A percentile compares a stretch with the other conserved stretches of the same genome.
Conservation (phyloP, 1,284 basidiomycete genomes). For the Amylostereum areolatum region DNA sequence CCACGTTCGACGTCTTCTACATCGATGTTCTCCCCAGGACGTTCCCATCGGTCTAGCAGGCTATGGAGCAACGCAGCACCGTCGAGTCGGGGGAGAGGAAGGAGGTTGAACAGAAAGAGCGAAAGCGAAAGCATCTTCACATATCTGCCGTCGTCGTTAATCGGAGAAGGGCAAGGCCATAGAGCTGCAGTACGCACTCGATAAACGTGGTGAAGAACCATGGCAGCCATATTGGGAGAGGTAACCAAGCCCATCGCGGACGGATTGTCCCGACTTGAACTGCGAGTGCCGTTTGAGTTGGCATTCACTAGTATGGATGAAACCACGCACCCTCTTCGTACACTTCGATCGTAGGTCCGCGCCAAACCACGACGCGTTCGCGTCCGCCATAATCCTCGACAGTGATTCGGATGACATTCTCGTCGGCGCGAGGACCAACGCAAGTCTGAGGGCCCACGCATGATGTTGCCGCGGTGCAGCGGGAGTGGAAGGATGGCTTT, state of each 20-base stretch:
- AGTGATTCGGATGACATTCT: background rate
- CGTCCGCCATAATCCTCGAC: constrained; percentile 14
- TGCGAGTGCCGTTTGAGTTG: constrained; percentile 18
- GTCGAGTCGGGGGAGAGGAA: constrained; percentile 61
- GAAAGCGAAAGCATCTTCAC: constrained; percentile 56
- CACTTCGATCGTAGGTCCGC: constrained; percentile 59
- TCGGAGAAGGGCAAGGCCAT: background rate
- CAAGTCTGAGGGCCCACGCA: no score
- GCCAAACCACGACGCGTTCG: constrained; percentile 51
- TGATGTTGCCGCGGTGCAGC: no score
- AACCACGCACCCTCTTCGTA: constrained; percentile 55
- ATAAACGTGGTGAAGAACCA: constrained; percentile 31
- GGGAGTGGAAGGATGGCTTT: no score
- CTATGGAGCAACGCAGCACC: constrained; percentile 45
- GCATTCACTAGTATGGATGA: background rate
- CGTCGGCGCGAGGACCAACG: no score
- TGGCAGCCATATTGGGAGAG: constrained; percentile 32
- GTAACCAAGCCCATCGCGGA: constrained; percentile 41
- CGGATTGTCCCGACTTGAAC: constrained; percentile 46
- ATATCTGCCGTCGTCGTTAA: constrained; percentile 40
- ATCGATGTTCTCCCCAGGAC: background rate
- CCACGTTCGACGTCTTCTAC: background rate
- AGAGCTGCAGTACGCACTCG: constrained; percentile 32
- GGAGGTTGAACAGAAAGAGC: constrained; percentile 66
- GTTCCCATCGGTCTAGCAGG: constrained; percentile 21